Evolutionary conservation across 2,329 filamentous ascomycete genomes (phyloP).

Genomic region (Leptosphaerulina australis): DNA sequence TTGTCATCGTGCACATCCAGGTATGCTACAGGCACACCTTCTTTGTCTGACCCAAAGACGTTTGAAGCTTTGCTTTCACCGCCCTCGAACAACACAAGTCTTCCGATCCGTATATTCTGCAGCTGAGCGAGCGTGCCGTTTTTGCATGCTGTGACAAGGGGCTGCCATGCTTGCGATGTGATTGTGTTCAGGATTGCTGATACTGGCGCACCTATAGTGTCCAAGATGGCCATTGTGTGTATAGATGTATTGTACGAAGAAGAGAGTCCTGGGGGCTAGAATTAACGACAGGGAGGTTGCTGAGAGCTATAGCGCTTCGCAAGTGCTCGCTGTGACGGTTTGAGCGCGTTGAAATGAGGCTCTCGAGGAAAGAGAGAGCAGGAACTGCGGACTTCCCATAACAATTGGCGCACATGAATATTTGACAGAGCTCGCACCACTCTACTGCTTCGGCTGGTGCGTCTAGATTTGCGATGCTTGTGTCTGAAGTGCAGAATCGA

Average conservation of each 20-base stretch:
- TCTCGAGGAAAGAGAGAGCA: neutral
- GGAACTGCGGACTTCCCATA: neutral
- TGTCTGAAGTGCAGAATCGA: slow-evolving; percentile 41
- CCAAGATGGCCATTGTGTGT: slow-evolving; percentile 43
- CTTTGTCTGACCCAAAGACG: slow-evolving; percentile 51
- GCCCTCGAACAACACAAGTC: slow-evolving; percentile 53
- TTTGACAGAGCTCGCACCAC: slow-evolving; percentile 7
- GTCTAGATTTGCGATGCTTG: slow-evolving; percentile 34
- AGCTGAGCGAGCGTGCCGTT: slow-evolving; percentile 55
- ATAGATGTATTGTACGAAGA: neutral
- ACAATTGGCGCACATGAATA: slow-evolving; percentile 8
- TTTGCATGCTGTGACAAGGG: slow-evolving; percentile 55
- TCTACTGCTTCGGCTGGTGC: slow-evolving; percentile 28
- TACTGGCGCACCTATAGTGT: slow-evolving; percentile 11
- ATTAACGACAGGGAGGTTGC: neutral
- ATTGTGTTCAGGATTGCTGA: slow-evolving; percentile 41
- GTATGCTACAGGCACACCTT: slow-evolving; percentile 56
- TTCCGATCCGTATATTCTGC: slow-evolving; percentile 54
- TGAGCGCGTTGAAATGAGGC: slow-evolving; percentile 9
- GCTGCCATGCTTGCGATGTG: slow-evolving; percentile 55
- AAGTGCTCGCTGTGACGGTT: slow-evolving; percentile 13
- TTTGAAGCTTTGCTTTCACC: slow-evolving; percentile 51
- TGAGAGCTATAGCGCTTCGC: slow-evolving; percentile 2
- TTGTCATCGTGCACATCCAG: slow-evolving; percentile 67
- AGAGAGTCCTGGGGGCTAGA: neutral